Percentiles rank a stretch among this genome's conserved stretches.
Conservation (phyloP, 352 stramenopile species). For the Phytopythium oedochilum region DNA sequence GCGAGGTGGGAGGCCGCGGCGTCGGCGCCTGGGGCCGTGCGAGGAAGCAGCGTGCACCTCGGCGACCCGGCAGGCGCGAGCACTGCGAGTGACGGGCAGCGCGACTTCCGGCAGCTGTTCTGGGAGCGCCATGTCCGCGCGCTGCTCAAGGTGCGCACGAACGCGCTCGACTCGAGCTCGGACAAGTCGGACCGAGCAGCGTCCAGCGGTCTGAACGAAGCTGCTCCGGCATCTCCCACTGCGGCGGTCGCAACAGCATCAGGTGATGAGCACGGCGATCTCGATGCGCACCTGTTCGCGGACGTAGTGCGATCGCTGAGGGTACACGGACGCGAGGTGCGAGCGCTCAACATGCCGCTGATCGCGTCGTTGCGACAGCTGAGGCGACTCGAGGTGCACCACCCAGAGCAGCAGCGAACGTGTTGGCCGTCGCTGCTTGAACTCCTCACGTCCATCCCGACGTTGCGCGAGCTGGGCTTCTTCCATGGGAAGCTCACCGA, state of each 20-base stretch:
- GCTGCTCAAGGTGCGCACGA: constrained; percentile 29
- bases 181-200: background rate
- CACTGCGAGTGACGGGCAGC: constrained; percentile 14
- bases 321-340: constrained; percentile 61
- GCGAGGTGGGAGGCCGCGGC: constrained; percentile 8
- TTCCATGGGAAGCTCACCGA: constrained; percentile 69
- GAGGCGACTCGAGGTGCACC: constrained; percentile 61
- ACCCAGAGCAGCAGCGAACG: constrained; percentile 62
- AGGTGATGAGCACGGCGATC: background rate
- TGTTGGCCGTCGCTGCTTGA: constrained; percentile 29
- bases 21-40: background rate
- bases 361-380: constrained; percentile 38
- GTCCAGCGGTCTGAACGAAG: background rate
- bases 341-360: constrained; percentile 33
- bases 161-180: background rate
- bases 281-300: constrained; percentile 28
- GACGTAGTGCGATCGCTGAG: constrained; percentile 57
- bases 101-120: constrained; percentile 37
- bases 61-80: background rate
- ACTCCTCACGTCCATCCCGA: constrained; percentile 24
- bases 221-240: background rate
- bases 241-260: background rate
- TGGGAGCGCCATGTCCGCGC: constrained; percentile 59
- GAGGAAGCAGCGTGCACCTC: constrained; percentile 11
- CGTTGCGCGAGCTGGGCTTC: constrained; percentile 49